Conservation (phyloP, 129 eudicot species). For the Silybum marianum region DNA sequence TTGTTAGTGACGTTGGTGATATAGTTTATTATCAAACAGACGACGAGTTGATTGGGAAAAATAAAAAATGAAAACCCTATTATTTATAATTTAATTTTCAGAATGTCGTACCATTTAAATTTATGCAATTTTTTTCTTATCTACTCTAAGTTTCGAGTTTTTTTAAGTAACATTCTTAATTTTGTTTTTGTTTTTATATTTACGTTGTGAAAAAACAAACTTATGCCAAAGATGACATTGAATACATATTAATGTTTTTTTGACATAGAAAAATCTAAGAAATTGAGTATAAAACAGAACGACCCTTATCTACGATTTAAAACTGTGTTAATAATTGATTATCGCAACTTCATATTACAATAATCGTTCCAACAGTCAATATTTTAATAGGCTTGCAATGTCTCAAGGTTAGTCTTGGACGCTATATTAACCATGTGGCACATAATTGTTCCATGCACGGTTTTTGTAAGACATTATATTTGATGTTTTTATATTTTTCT, state of each 20-base stretch:
- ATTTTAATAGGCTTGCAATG: neutral
- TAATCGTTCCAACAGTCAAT: neutral
- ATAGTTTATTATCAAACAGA: slow-evolving; percentile 75
- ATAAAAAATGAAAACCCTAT: slow-evolving; percentile 1
- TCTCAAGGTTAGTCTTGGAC: neutral
- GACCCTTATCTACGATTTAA: neutral
- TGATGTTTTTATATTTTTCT: too few species aligned
- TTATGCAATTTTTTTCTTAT: neutral
- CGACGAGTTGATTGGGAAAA: slow-evolving; percentile 15
- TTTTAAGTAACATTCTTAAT: neutral
- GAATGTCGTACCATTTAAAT: neutral
- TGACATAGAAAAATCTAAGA: too few species aligned
- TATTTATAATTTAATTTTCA: slow-evolving; percentile 13
- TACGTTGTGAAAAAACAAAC: too few species aligned
- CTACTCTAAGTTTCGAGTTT: neutral
- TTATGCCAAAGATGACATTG: too few species aligned
- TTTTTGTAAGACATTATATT: too few species aligned
- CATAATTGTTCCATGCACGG: too few species aligned
- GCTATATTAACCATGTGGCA: neutral
- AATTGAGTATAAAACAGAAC: neutral
- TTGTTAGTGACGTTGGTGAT: slow-evolving; percentile 72
- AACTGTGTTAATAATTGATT: neutral
- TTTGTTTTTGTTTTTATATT: too few species aligned
- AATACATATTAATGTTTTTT: too few species aligned
- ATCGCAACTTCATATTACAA: neutral